phyloP scores from a whole-genome alignment of 768 basidiomycete species.

The Kwoniella dejecticola region DNA sequence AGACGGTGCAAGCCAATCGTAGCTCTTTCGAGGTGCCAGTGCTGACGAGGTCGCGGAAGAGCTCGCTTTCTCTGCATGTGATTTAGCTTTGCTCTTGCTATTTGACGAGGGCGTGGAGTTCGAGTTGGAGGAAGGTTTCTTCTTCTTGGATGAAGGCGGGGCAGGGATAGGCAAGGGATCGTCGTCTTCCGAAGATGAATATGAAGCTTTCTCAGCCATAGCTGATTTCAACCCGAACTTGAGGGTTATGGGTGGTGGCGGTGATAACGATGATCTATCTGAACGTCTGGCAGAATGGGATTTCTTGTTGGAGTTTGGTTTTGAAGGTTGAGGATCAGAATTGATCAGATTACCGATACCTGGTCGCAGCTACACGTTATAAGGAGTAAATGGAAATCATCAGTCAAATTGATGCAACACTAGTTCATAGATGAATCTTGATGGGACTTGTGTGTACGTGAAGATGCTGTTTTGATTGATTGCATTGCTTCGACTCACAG shows the following conservation, averaged over 20 bases:
- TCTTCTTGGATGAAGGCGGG: constrained; percentile 16
- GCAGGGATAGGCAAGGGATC: constrained; percentile 9
- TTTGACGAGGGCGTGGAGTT: neutral
- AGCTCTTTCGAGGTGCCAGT: constrained; percentile 37
- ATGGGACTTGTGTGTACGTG: neutral
- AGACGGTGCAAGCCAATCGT: constrained; percentile 46
- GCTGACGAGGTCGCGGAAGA: neutral
- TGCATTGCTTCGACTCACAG: constrained; percentile 12
- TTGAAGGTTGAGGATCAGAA: neutral
- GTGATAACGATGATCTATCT: constrained; percentile 47
- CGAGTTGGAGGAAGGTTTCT: constrained; percentile 8
- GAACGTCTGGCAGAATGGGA: neutral
- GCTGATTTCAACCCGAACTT: constrained; percentile 35
- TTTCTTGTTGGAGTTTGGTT: constrained; percentile 9
- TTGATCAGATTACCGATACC: constrained; percentile 29
- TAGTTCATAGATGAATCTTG: neutral
- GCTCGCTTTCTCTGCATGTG: neutral
- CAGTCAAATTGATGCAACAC: neutral
- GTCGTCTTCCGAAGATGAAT: constrained; percentile 33
- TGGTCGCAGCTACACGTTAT: constrained; percentile 34
- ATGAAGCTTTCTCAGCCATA: constrained; percentile 25
- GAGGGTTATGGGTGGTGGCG: constrained; percentile 48
- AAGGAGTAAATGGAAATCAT: neutral
- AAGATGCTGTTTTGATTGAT: neutral
- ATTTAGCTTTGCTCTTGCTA: constrained; percentile 5